Base-by-base conservation (phyloP, 23 red algal genomes). In the Gracilaria gracilis region DNA sequence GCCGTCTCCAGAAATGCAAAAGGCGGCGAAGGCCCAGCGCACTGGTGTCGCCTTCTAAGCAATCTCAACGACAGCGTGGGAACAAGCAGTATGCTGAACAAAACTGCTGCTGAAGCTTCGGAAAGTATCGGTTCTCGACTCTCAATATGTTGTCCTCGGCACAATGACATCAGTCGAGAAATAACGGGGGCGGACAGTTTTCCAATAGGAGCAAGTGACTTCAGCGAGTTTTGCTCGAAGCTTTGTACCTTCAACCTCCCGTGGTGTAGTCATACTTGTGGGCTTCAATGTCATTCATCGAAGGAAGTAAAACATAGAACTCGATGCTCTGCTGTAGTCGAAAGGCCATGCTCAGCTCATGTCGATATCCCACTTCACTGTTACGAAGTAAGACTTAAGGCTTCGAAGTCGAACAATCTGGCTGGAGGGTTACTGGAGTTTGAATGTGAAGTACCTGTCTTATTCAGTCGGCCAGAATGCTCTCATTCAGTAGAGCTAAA, bases 221-320 rank as follows among this genome's bases (percentile, higher is more conserved):
- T 83, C 19, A 70, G 48, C 27, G 13, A 17, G 1, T 91, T 91
- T 57, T 91, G 88, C 29, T 46, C 15, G 9, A 24, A 82, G 20
- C 32, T 35, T 20, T 91, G 88, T 73, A 2, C n/a, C 2, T 91
- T 91, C 77, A 72, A 8, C 11, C 32, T 91, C 9, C 37, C 88
- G n/a, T 91, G 88, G 78, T 91, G 88, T 39, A 61, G 88, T 64
- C 88, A 91, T 35, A 27, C 9, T 15, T 91, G 88, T 58, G 46
- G 44, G 8, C 31, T 66, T 71, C 54, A 12, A 37, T 91, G 88
- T 74, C 88, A 91, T 50, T 69, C 74, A 53, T 24, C 58, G 37
- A 50, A 29, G 16, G 35, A 61, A 61, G 67, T 16, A 47, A 25
- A 8, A 28, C 88, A 91, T 65, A 91, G 74, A 34, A 31, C 25